phyloP scores from a whole-genome alignment of 2,329 filamentous ascomycete species.

The Sphaerulina musiva region DNA sequence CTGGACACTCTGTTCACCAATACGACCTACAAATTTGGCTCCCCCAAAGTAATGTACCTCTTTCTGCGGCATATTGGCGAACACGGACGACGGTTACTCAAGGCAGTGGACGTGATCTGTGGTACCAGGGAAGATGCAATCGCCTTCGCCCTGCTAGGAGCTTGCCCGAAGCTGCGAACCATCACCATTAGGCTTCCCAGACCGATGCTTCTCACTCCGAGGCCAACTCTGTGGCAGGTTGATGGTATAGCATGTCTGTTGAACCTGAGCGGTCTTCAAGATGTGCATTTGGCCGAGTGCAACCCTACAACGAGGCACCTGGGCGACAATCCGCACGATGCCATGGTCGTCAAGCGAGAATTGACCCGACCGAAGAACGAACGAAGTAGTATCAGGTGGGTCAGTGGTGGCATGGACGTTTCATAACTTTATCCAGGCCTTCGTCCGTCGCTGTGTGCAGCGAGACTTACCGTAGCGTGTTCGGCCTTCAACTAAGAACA shows the following conservation, averaged over 20 bases:
- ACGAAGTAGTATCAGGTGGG: constrained; percentile 22
- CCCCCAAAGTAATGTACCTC: constrained; percentile 42
- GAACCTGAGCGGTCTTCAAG: constrained; percentile 24
- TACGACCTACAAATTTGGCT: constrained; percentile 43
- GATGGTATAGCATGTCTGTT: constrained; percentile 28
- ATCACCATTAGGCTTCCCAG: constrained; percentile 24
- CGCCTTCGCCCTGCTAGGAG: constrained; percentile 28
- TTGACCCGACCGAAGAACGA: constrained; percentile 21
- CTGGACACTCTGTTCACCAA: constrained; percentile 41
- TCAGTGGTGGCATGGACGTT: constrained; percentile 21
- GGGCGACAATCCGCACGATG: constrained; percentile 21
- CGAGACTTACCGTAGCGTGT: too few species aligned
- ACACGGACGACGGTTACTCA: constrained; percentile 24
- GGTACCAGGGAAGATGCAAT: constrained; percentile 29
- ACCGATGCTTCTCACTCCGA: constrained; percentile 18
- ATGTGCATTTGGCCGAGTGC: constrained; percentile 21
- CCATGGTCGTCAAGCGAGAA: constrained; percentile 20
- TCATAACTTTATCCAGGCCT: background rate
- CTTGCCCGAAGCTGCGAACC: constrained; percentile 23
- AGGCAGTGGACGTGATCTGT: constrained; percentile 24
- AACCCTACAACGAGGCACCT: constrained; percentile 13
- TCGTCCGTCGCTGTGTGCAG: background rate
- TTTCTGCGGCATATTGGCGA: constrained; percentile 31
- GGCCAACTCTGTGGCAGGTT: constrained; percentile 24
- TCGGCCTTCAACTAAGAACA: too few species aligned